phyloP scores from a whole-genome alignment of 2,329 filamentous ascomycete genomes.

The Penicillium sp. region DNA sequence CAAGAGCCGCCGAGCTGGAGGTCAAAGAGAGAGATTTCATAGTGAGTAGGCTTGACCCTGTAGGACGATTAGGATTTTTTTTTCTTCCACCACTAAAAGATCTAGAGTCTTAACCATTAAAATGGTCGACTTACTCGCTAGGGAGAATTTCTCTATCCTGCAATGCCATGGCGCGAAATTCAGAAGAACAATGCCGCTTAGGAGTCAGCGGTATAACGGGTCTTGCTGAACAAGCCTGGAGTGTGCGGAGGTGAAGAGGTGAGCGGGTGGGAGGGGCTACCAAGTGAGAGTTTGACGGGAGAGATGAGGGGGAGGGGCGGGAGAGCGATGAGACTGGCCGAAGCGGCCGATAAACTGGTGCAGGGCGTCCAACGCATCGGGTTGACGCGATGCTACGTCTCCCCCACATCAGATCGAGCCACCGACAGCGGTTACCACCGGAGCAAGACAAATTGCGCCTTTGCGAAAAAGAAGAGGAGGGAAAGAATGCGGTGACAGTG shows the following conservation, averaged over 20 bases:
- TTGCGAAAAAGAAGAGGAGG: background rate
- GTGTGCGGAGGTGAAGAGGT: slow-evolving; percentile 21
- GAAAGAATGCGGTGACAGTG: too few relatives aligned
- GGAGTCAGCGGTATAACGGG: slow-evolving; percentile 25
- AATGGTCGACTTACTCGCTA: slow-evolving; percentile 42
- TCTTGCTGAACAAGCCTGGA: slow-evolving; percentile 20
- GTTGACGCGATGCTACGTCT: slow-evolving; percentile 38
- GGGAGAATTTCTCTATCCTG: slow-evolving; percentile 53
- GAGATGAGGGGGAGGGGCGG: slow-evolving; percentile 27
- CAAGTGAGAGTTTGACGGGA: slow-evolving; percentile 21
- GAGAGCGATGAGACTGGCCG: slow-evolving; percentile 24
- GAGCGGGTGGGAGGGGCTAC: slow-evolving; percentile 20
- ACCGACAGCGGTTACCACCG: slow-evolving; percentile 11
- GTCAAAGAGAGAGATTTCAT: slow-evolving; percentile 79
- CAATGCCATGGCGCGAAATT: slow-evolving; percentile 48
- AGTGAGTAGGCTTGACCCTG: slow-evolving; percentile 82
- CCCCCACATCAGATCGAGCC: slow-evolving; percentile 38
- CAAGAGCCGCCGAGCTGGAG: slow-evolving; percentile 74
- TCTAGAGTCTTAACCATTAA: background rate
- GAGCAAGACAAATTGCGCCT: background rate
- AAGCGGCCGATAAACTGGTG: slow-evolving; percentile 34
- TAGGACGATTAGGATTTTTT: slow-evolving; percentile 18
- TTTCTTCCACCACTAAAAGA: slow-evolving; percentile 10
- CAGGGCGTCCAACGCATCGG: slow-evolving; percentile 34
- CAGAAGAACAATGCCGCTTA: slow-evolving; percentile 46